A percentile compares a stretch with the other conserved stretches of the same genome.
Conservation (phyloP, 768 basidiomycete genomes). For the Porphyrellus cyaneotinctus region DNA sequence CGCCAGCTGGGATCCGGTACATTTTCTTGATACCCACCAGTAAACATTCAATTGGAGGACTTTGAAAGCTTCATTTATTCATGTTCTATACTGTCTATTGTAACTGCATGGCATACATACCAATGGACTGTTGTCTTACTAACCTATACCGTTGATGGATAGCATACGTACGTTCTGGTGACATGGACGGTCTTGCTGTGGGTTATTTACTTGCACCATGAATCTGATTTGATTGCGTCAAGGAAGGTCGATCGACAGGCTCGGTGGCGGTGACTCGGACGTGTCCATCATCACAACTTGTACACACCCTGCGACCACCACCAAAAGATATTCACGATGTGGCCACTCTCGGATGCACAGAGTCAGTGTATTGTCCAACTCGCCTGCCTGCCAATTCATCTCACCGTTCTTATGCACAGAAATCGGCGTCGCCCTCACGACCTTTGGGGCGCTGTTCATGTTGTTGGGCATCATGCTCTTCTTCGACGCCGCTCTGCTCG, state of each 20-base stretch:
- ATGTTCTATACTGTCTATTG: slow-evolving; percentile 26
- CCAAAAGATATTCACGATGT: slow-evolving; percentile 33
- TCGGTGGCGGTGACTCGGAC: slow-evolving; percentile 29
- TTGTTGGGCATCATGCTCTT: slow-evolving; percentile 92
- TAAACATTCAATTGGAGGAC: slow-evolving; percentile 6
- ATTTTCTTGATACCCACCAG: slow-evolving; percentile 20
- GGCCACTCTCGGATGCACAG: slow-evolving; percentile 54
- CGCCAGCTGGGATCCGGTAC: not conserved
- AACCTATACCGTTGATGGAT: slow-evolving; percentile 4
- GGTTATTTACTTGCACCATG: not conserved
- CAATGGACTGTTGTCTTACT: slow-evolving; percentile 17
- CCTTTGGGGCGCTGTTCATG: slow-evolving; percentile 95
- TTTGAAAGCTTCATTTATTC: slow-evolving; percentile 21
- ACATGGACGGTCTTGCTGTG: slow-evolving; percentile 5
- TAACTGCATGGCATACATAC: slow-evolving; percentile 13
- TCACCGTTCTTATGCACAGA: slow-evolving; percentile 45
- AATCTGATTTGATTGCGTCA: not conserved
- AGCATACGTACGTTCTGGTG: slow-evolving; percentile 2
- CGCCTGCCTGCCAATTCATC: not conserved
- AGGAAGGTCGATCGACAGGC: too few relatives aligned
- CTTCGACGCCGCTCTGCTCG: slow-evolving; percentile 93
- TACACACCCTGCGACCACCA: slow-evolving; percentile 4
- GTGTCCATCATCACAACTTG: slow-evolving; percentile 14
- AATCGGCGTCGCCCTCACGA: slow-evolving; percentile 95
- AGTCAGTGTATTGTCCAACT: slow-evolving; percentile 24